A percentile compares a stretch with the other conserved stretches of the same genome.
Conservation (phyloP, 1,284 basidiomycete species). For the Rhodotorula mucilaginosa region DNA sequence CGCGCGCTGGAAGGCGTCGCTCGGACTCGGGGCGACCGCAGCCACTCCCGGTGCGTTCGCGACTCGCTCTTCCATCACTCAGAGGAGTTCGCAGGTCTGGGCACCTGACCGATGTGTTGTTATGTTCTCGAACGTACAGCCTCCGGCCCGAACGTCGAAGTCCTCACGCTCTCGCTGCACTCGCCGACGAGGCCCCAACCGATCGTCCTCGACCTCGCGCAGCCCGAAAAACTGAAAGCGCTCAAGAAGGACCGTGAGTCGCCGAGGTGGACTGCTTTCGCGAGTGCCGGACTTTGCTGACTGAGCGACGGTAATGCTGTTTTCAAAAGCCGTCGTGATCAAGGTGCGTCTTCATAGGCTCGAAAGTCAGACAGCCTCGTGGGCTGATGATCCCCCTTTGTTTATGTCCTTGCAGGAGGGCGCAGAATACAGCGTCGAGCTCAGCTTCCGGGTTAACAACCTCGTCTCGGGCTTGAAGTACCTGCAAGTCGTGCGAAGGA, state of each 20-base stretch:
- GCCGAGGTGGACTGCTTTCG: too few relatives aligned
- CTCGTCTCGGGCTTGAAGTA: constrained; percentile 65
- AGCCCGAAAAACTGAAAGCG: constrained; percentile 50
- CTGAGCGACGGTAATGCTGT: too few relatives aligned
- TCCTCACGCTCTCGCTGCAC: constrained; percentile 52
- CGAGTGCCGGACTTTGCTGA: too few relatives aligned
- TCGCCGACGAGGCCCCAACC: constrained; percentile 51
- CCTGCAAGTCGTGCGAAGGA: constrained; percentile 74
- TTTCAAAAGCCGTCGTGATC: constrained; percentile 29
- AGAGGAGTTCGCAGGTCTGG: not conserved
- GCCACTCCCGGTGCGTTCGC: constrained; percentile 31
- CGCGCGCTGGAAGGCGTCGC: constrained; percentile 80
- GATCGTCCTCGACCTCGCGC: constrained; percentile 54
- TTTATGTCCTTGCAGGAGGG: constrained; percentile 53
- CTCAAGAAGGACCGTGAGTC: constrained; percentile 58
- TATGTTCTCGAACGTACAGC: not conserved
- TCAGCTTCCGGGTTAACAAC: constrained; percentile 66
- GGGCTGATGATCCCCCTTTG: too few relatives aligned
- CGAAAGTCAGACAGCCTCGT: not conserved
- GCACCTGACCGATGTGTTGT: not conserved
- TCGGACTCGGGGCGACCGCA: constrained; percentile 66
- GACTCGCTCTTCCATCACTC: not conserved
- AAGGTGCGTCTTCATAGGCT: constrained; percentile 10
- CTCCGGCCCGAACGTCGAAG: constrained; percentile 26
- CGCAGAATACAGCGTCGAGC: constrained; percentile 70